Evolutionary conservation across 306 rosid species (phyloP).

Genomic region (Castanea crenata): DNA sequence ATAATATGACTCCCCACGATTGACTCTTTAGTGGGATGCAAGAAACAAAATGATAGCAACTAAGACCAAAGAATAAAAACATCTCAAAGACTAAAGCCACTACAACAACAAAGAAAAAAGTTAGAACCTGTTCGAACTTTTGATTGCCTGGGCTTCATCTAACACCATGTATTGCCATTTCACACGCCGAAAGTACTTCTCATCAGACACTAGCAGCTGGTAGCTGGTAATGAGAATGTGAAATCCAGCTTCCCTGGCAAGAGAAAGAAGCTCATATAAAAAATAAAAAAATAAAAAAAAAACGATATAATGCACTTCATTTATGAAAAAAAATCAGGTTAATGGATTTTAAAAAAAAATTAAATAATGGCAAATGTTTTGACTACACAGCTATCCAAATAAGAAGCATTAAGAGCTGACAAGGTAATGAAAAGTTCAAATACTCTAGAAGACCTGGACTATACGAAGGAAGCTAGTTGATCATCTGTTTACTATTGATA

Average conservation of each 20-base stretch:
- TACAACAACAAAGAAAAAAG: constrained; percentile 12
- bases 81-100: constrained; percentile 13
- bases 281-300: neutral
- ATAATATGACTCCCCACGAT: neutral
- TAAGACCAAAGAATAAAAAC: constrained; percentile 1
- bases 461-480: neutral
- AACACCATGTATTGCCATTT: constrained; percentile 99
- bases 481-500: neutral
- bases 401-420: neutral
- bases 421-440: neutral
- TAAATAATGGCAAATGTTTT: neutral
- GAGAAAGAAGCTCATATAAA: constrained; percentile 7
- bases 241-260: constrained; percentile 86
- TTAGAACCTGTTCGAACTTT: constrained; percentile 80
- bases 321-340: neutral
- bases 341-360: neutral
- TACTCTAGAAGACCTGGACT: neutral
- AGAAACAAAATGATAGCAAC: neutral
- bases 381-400: neutral
- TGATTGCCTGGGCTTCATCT: constrained; percentile 99
- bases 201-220: constrained; percentile 88
- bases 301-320: neutral
- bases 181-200: constrained; percentile 84
- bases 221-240: constrained; percentile 96
- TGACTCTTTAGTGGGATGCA: neutral